Evolutionary conservation across 805 yeast genomes (phyloP).

Genomic region (Lipomyces yamadae): DNA sequence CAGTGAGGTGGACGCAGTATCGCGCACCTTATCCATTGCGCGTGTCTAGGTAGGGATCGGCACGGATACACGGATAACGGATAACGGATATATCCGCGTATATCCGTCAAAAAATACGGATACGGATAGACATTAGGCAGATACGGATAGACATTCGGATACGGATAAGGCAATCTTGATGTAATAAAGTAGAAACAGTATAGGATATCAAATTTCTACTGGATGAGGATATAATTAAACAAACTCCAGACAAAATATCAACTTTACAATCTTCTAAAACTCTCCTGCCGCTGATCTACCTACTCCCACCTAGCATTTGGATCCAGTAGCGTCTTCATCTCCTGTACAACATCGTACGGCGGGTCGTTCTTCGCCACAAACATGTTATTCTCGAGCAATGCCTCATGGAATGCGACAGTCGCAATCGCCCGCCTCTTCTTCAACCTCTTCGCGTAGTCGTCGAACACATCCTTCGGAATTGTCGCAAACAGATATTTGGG

Average conservation of each 20-base stretch:
- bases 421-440: slow-evolving; percentile 24
- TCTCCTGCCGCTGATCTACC: slow-evolving; percentile 41
- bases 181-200: too few species aligned
- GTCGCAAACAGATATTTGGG: slow-evolving; percentile 90
- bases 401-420: slow-evolving; percentile 85
- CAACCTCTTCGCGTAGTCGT: slow-evolving; percentile 55
- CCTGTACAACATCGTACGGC: slow-evolving; percentile 87
- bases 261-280: background rate
- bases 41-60: too few species aligned
- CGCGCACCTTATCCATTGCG: too few species aligned
- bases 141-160: too few species aligned
- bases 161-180: too few species aligned
- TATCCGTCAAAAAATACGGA: too few species aligned
- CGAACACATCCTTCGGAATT: slow-evolving; percentile 70
- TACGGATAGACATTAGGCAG: too few species aligned
- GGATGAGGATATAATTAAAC: background rate
- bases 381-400: slow-evolving; percentile 84
- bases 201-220: too few species aligned
- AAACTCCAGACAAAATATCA: background rate
- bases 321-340: slow-evolving; percentile 87
- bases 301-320: slow-evolving; percentile 81
- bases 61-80: too few species aligned
- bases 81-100: too few species aligned
- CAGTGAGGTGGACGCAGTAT: too few species aligned
- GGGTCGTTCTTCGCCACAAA: slow-evolving; percentile 91